phyloP scores from a whole-genome alignment of 768 basidiomycete species.

The Tulasnella sp. region DNA sequence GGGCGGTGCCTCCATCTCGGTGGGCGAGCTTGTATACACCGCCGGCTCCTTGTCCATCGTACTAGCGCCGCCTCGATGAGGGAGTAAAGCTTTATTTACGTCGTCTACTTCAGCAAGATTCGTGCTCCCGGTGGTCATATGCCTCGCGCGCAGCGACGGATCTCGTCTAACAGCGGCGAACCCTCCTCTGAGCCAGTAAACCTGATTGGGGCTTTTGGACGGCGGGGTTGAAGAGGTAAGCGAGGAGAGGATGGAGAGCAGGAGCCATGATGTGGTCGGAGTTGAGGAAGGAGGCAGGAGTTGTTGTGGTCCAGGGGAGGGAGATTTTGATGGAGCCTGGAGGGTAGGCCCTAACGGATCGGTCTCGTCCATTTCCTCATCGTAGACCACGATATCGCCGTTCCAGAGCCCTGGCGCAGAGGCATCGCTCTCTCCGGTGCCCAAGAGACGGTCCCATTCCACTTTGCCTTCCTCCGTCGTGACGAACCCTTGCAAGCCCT shows the following conservation, averaged over 20 bases:
- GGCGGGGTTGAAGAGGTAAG: constrained; percentile 37
- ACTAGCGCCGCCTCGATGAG: background rate
- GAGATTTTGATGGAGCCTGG: constrained; percentile 15
- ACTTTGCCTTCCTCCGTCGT: constrained; percentile 71
- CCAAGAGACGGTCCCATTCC: constrained; percentile 64
- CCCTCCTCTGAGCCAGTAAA: constrained; percentile 64
- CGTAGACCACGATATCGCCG: constrained; percentile 71
- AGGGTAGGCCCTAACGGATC: constrained; percentile 38
- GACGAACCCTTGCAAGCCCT: constrained; percentile 69
- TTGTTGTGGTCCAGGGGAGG: background rate
- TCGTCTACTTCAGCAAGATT: constrained; percentile 20
- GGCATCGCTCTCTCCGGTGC: background rate
- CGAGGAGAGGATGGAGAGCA: constrained; percentile 60
- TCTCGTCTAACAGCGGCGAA: constrained; percentile 46
- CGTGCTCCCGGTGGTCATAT: constrained; percentile 35
- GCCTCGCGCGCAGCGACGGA: constrained; percentile 45
- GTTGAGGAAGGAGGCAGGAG: constrained; percentile 44
- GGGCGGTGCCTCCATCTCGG: constrained; percentile 17
- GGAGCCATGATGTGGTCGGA: constrained; percentile 62
- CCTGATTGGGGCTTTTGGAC: constrained; percentile 38
- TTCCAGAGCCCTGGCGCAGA: constrained; percentile 50
- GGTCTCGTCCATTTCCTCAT: constrained; percentile 69
- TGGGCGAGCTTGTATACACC: constrained; percentile 30
- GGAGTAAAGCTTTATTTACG: background rate
- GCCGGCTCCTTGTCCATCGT: background rate